Evolutionary conservation across 768 basidiomycete genomes (phyloP).

Genomic region (Daedaleopsis sinensis): DNA sequence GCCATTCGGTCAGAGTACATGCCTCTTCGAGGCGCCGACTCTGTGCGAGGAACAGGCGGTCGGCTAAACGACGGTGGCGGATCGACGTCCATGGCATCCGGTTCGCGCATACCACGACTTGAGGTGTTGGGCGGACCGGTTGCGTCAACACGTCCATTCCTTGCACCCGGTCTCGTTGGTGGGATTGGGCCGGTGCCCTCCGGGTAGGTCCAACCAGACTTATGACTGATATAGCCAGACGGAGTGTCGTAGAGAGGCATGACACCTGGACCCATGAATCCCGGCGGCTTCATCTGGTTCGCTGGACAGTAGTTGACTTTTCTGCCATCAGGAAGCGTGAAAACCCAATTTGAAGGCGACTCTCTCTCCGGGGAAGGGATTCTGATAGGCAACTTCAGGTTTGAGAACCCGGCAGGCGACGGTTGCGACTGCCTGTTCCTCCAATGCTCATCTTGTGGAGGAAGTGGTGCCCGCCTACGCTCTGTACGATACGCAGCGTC

Average conservation of each 20-base stretch:
- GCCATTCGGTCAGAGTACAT: conserved; percentile 36
- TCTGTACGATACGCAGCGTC: conserved; percentile 26
- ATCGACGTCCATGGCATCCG: conserved; percentile 24
- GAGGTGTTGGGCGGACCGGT: neutral
- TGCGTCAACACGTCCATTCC: conserved; percentile 8
- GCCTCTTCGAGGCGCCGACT: conserved; percentile 18
- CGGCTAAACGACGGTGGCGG: conserved; percentile 20
- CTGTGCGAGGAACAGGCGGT: conserved; percentile 3
- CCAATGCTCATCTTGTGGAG: conserved; percentile 46
- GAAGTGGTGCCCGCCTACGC: conserved; percentile 47
- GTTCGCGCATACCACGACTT: neutral
- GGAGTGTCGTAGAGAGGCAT: neutral
- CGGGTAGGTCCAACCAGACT: neutral
- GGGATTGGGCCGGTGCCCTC: neutral
- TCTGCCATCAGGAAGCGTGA: neutral
- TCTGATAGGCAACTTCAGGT: conserved; percentile 5
- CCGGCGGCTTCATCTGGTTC: conserved; percentile 1
- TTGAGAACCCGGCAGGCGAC: conserved; percentile 9
- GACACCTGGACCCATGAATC: neutral
- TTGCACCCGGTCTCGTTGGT: neutral
- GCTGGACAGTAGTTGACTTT: neutral
- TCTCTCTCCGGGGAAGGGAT: neutral
- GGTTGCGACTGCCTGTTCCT: conserved; percentile 21
- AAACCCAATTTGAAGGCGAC: neutral
- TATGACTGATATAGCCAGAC: neutral